Percentiles rank a stretch among this genome's conserved stretches.
Evolutionary conservation across 345 rosid genomes (phyloP).

Genomic region (Citrus sp.): DNA sequence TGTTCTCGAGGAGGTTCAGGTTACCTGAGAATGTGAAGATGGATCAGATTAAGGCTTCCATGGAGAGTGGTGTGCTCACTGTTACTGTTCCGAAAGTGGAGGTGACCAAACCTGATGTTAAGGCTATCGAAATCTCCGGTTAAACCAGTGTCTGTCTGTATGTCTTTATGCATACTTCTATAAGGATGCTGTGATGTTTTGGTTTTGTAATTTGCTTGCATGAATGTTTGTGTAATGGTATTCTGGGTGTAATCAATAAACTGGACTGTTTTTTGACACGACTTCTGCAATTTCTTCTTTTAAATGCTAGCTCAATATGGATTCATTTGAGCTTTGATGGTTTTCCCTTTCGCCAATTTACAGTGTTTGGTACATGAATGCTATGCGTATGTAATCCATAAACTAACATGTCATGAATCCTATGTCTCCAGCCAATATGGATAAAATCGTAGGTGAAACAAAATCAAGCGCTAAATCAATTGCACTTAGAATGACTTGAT

Average conservation of each 20-base stretch:
- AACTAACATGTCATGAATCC: no score
- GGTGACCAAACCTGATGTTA: background rate
- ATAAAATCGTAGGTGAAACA: no score
- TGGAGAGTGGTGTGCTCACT: slow-evolving; percentile 20
- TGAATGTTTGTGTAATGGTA: background rate
- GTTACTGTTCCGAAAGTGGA: slow-evolving; percentile 12
- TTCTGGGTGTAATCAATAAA: background rate
- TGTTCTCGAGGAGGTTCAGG: slow-evolving; percentile 17
- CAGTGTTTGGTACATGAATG: no score
- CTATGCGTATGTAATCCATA: no score
- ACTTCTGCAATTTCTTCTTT: background rate
- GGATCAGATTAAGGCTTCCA: slow-evolving; percentile 11
- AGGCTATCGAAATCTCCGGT: slow-evolving; percentile 24
- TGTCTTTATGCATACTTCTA: background rate
- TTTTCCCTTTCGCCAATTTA: no score
- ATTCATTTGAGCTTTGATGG: no score
- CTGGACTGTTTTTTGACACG: background rate
- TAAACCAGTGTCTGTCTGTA: background rate
- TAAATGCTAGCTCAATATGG: no score
- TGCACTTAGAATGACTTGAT: no score
- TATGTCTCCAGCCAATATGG: no score
- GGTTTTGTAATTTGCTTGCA: no score
- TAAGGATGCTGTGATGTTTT: no score
- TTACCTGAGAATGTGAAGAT: slow-evolving; percentile 17
- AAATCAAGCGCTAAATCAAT: no score